Evolutionary conservation across 148 eudicot genomes (phyloP).

Genomic region (Rhododendron molle): DNA sequence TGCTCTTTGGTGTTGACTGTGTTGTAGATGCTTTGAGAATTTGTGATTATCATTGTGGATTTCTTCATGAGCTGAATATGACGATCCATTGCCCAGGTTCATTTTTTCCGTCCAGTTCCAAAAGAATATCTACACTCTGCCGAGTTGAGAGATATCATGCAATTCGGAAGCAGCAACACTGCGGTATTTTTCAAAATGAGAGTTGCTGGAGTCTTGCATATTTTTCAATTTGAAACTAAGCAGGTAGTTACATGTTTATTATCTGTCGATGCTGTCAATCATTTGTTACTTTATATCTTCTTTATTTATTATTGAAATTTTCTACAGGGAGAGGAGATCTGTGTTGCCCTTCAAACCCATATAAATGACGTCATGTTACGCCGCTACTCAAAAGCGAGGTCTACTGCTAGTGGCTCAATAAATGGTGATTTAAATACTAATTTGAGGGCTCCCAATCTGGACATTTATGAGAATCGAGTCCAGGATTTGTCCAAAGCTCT

Average conservation of each 20-base stretch:
- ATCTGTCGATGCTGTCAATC: neutral
- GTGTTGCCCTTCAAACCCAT: slow-evolving; percentile 99
- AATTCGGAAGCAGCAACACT: slow-evolving; percentile 97
- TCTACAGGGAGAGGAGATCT: slow-evolving; percentile 91
- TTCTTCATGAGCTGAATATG: neutral
- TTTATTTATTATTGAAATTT: neutral
- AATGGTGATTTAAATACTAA: slow-evolving; percentile 59
- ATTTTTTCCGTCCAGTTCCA: slow-evolving; percentile 98
- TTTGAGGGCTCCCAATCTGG: slow-evolving; percentile 45
- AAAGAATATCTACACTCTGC: slow-evolving; percentile 98
- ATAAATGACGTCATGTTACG: slow-evolving; percentile 99
- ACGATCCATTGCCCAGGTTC: slow-evolving; percentile 48
- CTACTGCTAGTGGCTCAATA: slow-evolving; percentile 52
- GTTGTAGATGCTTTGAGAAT: neutral
- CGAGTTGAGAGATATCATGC: slow-evolving; percentile 96
- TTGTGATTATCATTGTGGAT: neutral
- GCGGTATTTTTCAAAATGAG: slow-evolving; percentile 99
- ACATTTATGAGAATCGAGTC: slow-evolving; percentile 67
- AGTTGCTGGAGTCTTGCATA: slow-evolving; percentile 97
- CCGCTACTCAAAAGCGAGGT: slow-evolving; percentile 92
- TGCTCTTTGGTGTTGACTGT: neutral
- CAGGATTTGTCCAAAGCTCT: slow-evolving; percentile 72
- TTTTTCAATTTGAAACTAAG: slow-evolving; percentile 98
- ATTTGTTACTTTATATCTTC: neutral
- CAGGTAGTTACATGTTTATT: slow-evolving; percentile 43